Percentiles rank a stretch among this genome's conserved stretches.
Conservation (phyloP, 352 stramenopile species). For the Phytopythium litorale region DNA sequence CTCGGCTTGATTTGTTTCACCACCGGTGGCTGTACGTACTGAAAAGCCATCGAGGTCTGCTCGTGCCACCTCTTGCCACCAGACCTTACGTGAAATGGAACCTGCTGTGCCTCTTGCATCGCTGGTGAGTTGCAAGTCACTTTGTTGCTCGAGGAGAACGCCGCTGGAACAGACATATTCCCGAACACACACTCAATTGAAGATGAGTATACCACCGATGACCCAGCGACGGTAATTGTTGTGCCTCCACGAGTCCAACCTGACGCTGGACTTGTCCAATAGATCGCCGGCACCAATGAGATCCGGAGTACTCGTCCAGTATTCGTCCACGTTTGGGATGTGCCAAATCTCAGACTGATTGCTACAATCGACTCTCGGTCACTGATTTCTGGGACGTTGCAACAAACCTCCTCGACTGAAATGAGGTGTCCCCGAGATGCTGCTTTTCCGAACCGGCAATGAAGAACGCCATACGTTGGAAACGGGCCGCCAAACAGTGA, state of each 20-base stretch:
- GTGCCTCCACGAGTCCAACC: conserved; percentile 37
- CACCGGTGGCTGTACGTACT: conserved; percentile 12
- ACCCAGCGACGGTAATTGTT: conserved; percentile 22
- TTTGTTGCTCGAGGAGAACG: conserved; percentile 19
- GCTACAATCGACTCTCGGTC: not conserved
- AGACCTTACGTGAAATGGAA: conserved; percentile 15
- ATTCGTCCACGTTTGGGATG: not conserved
- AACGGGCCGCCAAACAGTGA: conserved; percentile 14
- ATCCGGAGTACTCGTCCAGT: conserved; percentile 14
- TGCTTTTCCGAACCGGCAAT: conserved; percentile 14
- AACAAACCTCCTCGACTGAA: conserved; percentile 15
- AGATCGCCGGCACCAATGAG: conserved; percentile 11
- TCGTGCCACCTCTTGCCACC: conserved; percentile 12
- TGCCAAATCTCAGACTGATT: conserved; percentile 14
- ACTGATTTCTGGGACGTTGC: conserved; percentile 6
- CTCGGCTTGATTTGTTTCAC: conserved; percentile 18
- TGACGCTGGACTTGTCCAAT: conserved; percentile 18
- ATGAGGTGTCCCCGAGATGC: conserved; percentile 6
- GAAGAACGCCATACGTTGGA: conserved; percentile 6
- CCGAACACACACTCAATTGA: conserved; percentile 34
- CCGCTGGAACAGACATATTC: conserved; percentile 14
- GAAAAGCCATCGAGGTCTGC: conserved; percentile 16
- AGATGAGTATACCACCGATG: conserved; percentile 15
- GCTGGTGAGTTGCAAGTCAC: conserved; percentile 26
- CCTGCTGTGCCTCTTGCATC: conserved; percentile 7